These are phyloP conservation scores for Mortierella sp. DNA, from an alignment of 371 early-diverging fungal genomes.

Conservation along the genomic window DNA sequence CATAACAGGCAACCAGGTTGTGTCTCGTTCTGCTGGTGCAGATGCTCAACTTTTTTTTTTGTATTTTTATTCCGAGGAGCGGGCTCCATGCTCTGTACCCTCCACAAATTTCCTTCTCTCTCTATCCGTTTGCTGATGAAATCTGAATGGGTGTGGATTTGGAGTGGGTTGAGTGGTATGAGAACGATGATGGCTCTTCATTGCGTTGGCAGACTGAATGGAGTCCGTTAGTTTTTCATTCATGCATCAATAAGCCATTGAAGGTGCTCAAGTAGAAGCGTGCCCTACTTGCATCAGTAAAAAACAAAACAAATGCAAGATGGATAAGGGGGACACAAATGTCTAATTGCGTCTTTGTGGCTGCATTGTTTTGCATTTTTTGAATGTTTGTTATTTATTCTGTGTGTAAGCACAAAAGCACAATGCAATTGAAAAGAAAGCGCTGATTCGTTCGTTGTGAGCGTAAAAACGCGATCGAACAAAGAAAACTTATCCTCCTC, in stretches of 20 bases:
- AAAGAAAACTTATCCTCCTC: background rate
- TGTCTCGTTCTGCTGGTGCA: no score
- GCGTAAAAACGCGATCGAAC: background rate
- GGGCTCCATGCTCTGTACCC: background rate
- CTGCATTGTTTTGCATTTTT: background rate
- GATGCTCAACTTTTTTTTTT: background rate
- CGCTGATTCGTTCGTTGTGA: background rate
- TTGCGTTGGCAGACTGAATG: no score
- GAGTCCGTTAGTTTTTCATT: no score
- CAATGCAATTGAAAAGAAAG: background rate
- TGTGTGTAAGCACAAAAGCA: background rate
- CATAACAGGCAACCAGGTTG: background rate
- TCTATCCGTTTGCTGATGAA: background rate
- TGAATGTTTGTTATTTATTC: background rate
- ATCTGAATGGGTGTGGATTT: background rate
- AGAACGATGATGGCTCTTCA: background rate
- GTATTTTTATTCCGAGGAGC: conserved; percentile 6
- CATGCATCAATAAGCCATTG: background rate
- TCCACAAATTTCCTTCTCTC: background rate
- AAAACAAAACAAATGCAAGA: no score
- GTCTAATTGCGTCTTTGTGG: background rate
- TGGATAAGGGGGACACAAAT: background rate
- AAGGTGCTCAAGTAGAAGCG: background rate
- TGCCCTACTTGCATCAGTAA: background rate
- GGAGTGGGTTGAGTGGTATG: background rate